These are phyloP conservation scores for Oryza officinalis DNA, from an alignment of 176 grass and related monocot genomes.

Conservation along the genomic window DNA sequence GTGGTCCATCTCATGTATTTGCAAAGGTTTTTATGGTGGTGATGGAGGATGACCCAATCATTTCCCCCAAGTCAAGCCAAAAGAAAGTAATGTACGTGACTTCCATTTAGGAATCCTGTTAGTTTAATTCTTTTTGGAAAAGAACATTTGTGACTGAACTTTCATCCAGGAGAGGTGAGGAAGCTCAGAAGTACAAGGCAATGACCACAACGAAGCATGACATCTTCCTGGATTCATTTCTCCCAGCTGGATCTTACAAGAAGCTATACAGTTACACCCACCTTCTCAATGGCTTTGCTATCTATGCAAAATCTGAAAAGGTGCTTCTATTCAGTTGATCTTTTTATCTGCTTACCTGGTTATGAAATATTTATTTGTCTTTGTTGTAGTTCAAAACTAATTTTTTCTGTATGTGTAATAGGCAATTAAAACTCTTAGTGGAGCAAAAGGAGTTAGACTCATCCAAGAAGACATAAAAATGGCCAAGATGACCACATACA, in stretches of 20 bases:
- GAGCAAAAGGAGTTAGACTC: slow-evolving; percentile 71
- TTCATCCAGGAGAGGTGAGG: slow-evolving; percentile 63
- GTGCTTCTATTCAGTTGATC: slow-evolving; percentile 32
- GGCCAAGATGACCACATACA: slow-evolving; percentile 70
- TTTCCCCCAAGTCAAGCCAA: slow-evolving; percentile 54
- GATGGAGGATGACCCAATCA: slow-evolving; percentile 79
- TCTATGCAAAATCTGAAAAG: slow-evolving; percentile 69
- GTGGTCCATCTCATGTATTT: slow-evolving; percentile 41
- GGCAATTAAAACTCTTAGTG: slow-evolving; percentile 51
- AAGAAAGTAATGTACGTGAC: slow-evolving; percentile 55
- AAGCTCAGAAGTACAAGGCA: slow-evolving; percentile 72
- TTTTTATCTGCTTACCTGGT: neutral
- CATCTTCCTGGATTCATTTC: slow-evolving; percentile 78
- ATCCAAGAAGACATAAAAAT: slow-evolving; percentile 86
- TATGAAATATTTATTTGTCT: slow-evolving; percentile 13
- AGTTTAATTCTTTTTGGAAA: neutral
- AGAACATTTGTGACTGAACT: slow-evolving; percentile 5
- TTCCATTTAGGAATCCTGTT: slow-evolving; percentile 12
- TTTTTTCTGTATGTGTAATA: slow-evolving; percentile 27
- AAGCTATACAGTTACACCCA: slow-evolving; percentile 93
- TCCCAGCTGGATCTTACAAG: slow-evolving; percentile 67
- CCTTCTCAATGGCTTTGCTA: slow-evolving; percentile 87
- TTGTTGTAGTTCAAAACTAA: slow-evolving; percentile 9
- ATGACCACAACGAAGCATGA: slow-evolving; percentile 66
- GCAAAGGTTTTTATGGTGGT: slow-evolving; percentile 88